Evolutionary conservation across 2,329 filamentous ascomycete species (phyloP), one percentile per base, ranked within the genome.

Genomic region (Alternaria infectoria): DNA sequence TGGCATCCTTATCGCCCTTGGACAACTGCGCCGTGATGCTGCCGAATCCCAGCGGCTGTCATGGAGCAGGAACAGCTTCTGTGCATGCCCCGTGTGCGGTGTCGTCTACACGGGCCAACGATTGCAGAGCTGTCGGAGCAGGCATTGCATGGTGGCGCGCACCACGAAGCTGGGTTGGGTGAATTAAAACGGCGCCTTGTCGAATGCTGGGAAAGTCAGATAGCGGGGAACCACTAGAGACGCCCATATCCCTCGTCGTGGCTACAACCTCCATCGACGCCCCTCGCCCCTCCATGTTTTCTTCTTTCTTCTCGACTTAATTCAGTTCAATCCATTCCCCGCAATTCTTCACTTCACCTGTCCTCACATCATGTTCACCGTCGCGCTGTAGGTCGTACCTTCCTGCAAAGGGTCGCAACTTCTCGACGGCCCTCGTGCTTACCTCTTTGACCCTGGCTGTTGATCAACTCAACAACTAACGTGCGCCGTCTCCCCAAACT

Each of bases 91-190:
- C 59, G 58, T 55, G 64, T 32, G 62, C 58, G 23, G 63, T 61
- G 40, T 61, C 61, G 68, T 64, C 51, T 46, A 50, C 25, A 47
- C 59, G 56, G 62, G 36, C 72, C 71, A 74, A 71, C 67, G 65
- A 69, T 58, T 65, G 40, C 49, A 57, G 54, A 40, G 58, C 63
- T 65, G 61, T 69, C 56, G 61, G 61, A 46, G 65, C 65, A 64
- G 69, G 68, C 67, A 68, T 32, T 73, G 74, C 73, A 74, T 49
- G 64, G 69, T 66, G 74, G 75, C 73, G 65, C 76, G 74, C 74
- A 74, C 67, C 46, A 62, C 28, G 56, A 67, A 69, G 67, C 67
- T 69, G 61, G 62, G 68, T 54, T 72, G 71, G 67, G 64, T 74
- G 63, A 68, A 65, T 63, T 56, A 69, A 68, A 69, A 71, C 72